Evolutionary conservation across 768 basidiomycete genomes (phyloP).

Genomic region (Kwoniella dendrophila): DNA sequence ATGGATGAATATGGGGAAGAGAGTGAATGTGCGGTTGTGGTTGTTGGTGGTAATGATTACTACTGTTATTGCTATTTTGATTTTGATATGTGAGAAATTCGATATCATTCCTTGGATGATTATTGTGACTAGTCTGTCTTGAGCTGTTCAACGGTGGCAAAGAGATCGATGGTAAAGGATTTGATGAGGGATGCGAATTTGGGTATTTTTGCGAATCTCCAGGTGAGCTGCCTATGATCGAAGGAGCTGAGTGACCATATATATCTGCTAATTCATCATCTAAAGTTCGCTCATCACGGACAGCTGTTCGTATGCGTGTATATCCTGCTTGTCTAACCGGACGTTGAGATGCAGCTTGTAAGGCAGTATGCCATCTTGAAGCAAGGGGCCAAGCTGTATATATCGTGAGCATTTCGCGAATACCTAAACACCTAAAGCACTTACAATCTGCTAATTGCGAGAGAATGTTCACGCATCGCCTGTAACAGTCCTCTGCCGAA

Average conservation of each 20-base stretch:
- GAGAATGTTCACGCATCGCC: slow-evolving; percentile 14
- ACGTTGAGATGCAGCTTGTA: slow-evolving; percentile 4
- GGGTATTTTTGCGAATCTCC: not conserved
- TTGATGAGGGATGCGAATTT: not conserved
- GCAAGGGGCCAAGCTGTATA: slow-evolving; percentile 26
- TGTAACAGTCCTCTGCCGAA: slow-evolving; percentile 5
- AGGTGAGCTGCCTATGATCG: slow-evolving; percentile 15
- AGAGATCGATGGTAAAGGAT: not conserved
- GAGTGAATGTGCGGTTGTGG: too few species aligned
- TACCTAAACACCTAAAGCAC: not conserved
- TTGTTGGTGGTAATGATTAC: too few species aligned
- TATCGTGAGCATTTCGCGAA: not conserved
- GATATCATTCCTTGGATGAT: not conserved
- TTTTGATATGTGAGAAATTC: not conserved
- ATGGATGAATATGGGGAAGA: too few species aligned
- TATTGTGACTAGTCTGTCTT: not conserved
- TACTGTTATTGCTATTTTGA: not conserved
- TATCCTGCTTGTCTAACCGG: slow-evolving; percentile 3
- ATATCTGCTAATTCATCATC: slow-evolving; percentile 27
- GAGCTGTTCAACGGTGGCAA: not conserved
- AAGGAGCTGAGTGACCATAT: slow-evolving; percentile 18
- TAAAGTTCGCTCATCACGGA: slow-evolving; percentile 19
- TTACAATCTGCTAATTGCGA: slow-evolving; percentile 27
- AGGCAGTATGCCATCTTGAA: slow-evolving; percentile 17
- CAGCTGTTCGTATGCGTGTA: slow-evolving; percentile 14